Evolutionary conservation across 345 rosid species (phyloP), one percentile per base, ranked within the genome.

Genomic region (Pistacia atlantica): DNA sequence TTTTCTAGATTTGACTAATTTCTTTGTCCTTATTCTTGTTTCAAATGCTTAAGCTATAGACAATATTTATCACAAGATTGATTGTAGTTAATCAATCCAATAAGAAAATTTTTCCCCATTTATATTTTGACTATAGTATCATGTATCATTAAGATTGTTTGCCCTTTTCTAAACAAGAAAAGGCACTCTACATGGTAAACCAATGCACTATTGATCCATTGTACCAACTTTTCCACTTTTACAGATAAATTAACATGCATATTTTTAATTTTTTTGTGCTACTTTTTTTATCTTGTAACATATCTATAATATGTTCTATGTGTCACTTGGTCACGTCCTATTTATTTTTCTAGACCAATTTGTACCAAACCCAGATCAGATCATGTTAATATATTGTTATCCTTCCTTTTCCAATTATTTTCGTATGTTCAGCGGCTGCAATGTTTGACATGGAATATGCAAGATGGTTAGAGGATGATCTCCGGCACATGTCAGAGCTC

Each of bases 401-500:
- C n/a, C 14, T 65, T 48, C 25, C 6, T 35, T 13, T 10, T 33
- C 25, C 31, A 28, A 37, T 70, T 18, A 5, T 65, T 38, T 3
- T 65, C 16, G 1, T 54, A 10, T 10, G 0, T 49, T 3, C 72
- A 96, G 99, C 95, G 66, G 97, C 94, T 82, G 91, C 97, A 71
- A 85, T 92, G 12, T 96, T 93, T 77, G 99, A 96, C 64, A 87
- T 93, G 95, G 99, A 96, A 80, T 96, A 96, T 72, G 89, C 90
- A 14, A 86, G 97, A 80, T 96, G 99, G 99, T 56, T 92, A 72
- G 99, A 96, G 71, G 98, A 96, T 22, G 97, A 96, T 77, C 88
- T 86, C 31, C 80, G 93, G 72, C 95, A 88, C 79, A 96, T 96
- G 90, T 88, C 91, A 2, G 98, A 96, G 79, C 90, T 96, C 6